Evolutionary conservation across 108 stramenopile species (phyloP).

Genomic region (Aurantiochytrium sp.): DNA sequence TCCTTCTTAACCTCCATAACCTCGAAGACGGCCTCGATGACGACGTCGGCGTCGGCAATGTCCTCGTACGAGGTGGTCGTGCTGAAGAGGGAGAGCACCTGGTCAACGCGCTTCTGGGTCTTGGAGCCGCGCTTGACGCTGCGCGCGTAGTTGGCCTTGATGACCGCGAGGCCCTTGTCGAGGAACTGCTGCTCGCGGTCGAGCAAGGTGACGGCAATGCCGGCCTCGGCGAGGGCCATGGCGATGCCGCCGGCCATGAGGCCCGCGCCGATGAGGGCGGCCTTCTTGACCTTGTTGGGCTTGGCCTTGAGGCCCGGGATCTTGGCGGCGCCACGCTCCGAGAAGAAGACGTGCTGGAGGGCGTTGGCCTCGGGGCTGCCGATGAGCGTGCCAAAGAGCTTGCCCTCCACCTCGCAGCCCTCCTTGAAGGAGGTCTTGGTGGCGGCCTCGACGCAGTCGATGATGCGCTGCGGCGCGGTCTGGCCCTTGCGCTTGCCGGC

Average conservation of each 20-base stretch:
- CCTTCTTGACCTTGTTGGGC: conserved; percentile 34
- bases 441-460: conserved; percentile 69
- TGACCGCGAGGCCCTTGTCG: conserved; percentile 37
- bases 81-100: background rate
- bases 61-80: conserved; percentile 46
- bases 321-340: conserved; percentile 68
- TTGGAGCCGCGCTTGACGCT: conserved; percentile 44
- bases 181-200: conserved; percentile 56
- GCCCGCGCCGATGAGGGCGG: conserved; percentile 87
- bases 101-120: conserved; percentile 18
- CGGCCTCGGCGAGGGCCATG: conserved; percentile 78
- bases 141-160: conserved; percentile 37
- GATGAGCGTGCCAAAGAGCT: conserved; percentile 64
- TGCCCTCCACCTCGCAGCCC: conserved; percentile 41
- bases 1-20: conserved; percentile 77
- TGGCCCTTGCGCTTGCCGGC: background rate
- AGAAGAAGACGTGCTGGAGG: conserved; percentile 86
- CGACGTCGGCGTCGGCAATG: conserved; percentile 60
- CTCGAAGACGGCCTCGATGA: conserved; percentile 95
- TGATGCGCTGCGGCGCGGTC: conserved; percentile 42
- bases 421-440: conserved; percentile 12
- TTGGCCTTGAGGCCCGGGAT: conserved; percentile 28
- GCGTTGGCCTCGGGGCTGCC: conserved; percentile 69
- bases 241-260: conserved; percentile 96
- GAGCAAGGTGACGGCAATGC: conserved; percentile 75